Base-by-base conservation (phyloP, 2,329 filamentous ascomycete species). In the Sphaerulina populicola region DNA sequence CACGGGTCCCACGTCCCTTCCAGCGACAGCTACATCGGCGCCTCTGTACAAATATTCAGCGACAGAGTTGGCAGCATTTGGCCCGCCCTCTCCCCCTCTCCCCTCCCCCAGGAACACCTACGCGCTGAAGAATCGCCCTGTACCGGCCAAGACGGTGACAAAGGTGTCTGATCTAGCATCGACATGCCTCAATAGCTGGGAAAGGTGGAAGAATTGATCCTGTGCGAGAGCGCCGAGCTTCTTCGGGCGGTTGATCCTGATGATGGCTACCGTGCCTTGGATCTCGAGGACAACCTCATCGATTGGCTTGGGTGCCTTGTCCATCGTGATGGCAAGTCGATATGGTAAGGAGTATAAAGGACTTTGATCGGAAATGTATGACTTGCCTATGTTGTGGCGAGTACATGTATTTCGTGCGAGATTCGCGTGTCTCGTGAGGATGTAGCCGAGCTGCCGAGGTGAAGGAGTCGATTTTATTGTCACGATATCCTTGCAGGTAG, bases 91-190 rank as follows among this genome's bases (percentile, higher is more conserved):
- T 18, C 2, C 2, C 2, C 2, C 18, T 18, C 18, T 18, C 2
- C 2, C 3, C 18, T 15, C 12, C 30, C n/a, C 21, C 7, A 23
- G 10, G 18, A 11, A 42, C 39, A 61, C 80, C 63, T 77, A 94
- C 87, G 91, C 90, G 8, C 89, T 96, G 73, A 97, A 97, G 68
- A 76, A 83, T 3, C 78, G 76, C 10, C 91, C 91, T 53, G 81
- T 90, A 63, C 82, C 93, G 0, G 88, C 87, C 3, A 97, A 65
- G 9, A 97, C 76, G 2, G 91, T 97, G 61, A 95, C 82, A 64
- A 78, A 86, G 53, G 96, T 82, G 58, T 94, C 86, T 55, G 91
- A 81, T 57, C 82, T 82, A 7, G 74, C 76, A 12, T 88, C 90
- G 44, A 97, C 76, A 66, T 95, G 83, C 52, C 84, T 79, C 66